These are phyloP conservation scores for Anthostomella pinea DNA, from an alignment of 2,329 filamentous ascomycete genomes.

Conservation along the genomic window DNA sequence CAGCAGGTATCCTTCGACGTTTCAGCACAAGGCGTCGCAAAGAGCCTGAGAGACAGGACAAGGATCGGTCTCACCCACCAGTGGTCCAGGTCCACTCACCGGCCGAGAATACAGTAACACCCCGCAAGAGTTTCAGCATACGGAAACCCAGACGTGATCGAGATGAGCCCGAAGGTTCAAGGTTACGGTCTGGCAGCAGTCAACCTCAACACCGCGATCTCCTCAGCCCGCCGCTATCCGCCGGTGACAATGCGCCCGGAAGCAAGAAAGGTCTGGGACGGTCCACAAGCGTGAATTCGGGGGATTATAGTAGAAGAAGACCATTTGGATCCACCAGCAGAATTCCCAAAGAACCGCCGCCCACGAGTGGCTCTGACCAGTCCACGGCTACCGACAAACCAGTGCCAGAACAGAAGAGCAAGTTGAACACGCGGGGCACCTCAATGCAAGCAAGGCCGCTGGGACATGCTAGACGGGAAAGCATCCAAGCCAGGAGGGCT, in stretches of 20 bases:
- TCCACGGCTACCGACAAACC: slow-evolving; percentile 57
- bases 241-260: slow-evolving; percentile 53
- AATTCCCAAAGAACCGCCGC: slow-evolving; percentile 61
- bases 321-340: slow-evolving; percentile 43
- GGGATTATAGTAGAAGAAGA: slow-evolving; percentile 72
- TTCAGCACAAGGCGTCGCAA: slow-evolving; percentile 84
- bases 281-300: slow-evolving; percentile 89
- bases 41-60: slow-evolving; percentile 62
- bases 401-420: slow-evolving; percentile 49
- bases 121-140: slow-evolving; percentile 88
- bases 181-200: slow-evolving; percentile 54
- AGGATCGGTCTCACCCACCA: slow-evolving; percentile 67
- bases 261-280: slow-evolving; percentile 72
- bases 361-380: slow-evolving; percentile 77
- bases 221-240: slow-evolving; percentile 67
- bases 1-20: slow-evolving; percentile 77
- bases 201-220: slow-evolving; percentile 76
- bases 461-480: slow-evolving; percentile 84
- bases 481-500: slow-evolving; percentile 81
- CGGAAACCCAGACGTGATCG: slow-evolving; percentile 54
- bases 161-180: slow-evolving; percentile 47
- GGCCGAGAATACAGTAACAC: slow-evolving; percentile 59
- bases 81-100: slow-evolving; percentile 77
- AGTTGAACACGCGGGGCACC: slow-evolving; percentile 54
- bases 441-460: slow-evolving; percentile 80